Evolutionary conservation across 352 stramenopile species (phyloP).

Genomic region (Pythium scleroteichum): DNA sequence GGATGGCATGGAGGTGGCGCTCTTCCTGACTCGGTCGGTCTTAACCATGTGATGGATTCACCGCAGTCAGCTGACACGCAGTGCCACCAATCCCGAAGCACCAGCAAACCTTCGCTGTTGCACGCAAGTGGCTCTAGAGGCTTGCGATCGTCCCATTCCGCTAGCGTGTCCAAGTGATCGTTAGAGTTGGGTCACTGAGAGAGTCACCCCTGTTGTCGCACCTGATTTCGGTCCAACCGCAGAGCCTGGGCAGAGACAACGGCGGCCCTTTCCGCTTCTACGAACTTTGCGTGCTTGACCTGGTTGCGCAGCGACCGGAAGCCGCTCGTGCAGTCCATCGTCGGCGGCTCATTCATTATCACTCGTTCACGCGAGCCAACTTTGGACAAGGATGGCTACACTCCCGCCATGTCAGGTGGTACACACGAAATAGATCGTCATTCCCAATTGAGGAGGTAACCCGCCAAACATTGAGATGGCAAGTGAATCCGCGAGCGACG

Average conservation of each 20-base stretch:
- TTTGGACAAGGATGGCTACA: constrained; percentile 16
- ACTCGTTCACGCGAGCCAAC: background rate
- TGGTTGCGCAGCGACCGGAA: constrained; percentile 47
- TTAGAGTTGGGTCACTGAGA: too few relatives aligned
- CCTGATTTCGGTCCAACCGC: constrained; percentile 6
- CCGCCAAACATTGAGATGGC: too few relatives aligned
- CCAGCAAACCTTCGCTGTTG: constrained; percentile 11
- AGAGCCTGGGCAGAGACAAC: too few relatives aligned
- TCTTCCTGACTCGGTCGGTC: constrained; percentile 36
- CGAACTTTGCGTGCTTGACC: constrained; percentile 35
- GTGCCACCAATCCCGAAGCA: background rate
- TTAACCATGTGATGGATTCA: constrained; percentile 20
- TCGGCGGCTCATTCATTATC: background rate
- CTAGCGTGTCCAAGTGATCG: too few relatives aligned
- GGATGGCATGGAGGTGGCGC: constrained; percentile 32
- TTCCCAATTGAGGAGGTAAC: background rate
- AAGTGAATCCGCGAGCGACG: background rate
- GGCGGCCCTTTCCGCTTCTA: constrained; percentile 1
- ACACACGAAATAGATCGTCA: background rate
- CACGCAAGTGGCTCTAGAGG: constrained; percentile 14
- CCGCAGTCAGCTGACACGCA: background rate
- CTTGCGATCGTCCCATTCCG: constrained; percentile 11
- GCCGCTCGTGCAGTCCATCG: constrained; percentile 32
- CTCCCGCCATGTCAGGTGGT: constrained; percentile 2
- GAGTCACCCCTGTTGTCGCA: background rate